Conservation (phyloP, 805 yeast genomes). For the Kazachstania taianensis region DNA sequence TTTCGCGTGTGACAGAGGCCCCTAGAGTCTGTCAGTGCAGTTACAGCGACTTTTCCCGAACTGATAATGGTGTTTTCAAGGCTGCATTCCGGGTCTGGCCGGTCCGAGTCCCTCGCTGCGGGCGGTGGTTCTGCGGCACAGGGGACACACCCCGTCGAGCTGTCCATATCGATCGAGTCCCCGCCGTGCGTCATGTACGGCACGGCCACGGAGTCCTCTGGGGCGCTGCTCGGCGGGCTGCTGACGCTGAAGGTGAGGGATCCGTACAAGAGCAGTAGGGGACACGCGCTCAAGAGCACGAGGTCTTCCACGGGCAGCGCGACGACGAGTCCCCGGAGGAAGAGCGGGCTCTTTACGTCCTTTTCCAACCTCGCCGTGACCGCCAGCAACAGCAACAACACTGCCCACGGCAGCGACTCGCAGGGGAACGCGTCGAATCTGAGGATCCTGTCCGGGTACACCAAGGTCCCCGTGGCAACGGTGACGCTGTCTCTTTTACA, state of each 20-base stretch:
- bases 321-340: constrained; percentile 8
- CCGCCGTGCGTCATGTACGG: constrained; percentile 91
- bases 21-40: too few species aligned
- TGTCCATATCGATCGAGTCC: constrained; percentile 64
- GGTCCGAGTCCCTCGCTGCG: background rate
- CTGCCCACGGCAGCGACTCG: background rate
- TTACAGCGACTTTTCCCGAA: background rate
- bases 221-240: constrained; percentile 77
- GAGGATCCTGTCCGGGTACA: constrained; percentile 25
- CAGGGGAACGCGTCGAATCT: constrained; percentile 12
- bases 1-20: too few species aligned
- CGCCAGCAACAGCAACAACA: constrained; percentile 2
- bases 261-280: constrained; percentile 10
- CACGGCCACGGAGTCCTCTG: constrained; percentile 63
- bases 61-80: constrained; percentile 6
- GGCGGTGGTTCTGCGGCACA: background rate
- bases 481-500: constrained; percentile 68
- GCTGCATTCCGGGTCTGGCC: constrained; percentile 1
- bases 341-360: constrained; percentile 14
- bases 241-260: constrained; percentile 46
- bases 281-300: background rate
- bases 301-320: constrained; percentile 1
- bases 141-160: constrained; percentile 30
- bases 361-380: constrained; percentile 15
- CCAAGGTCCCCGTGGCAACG: constrained; percentile 41